Conservation (phyloP, 2,329 filamentous ascomycete genomes). For the Colletotrichum theobromicola region DNA sequence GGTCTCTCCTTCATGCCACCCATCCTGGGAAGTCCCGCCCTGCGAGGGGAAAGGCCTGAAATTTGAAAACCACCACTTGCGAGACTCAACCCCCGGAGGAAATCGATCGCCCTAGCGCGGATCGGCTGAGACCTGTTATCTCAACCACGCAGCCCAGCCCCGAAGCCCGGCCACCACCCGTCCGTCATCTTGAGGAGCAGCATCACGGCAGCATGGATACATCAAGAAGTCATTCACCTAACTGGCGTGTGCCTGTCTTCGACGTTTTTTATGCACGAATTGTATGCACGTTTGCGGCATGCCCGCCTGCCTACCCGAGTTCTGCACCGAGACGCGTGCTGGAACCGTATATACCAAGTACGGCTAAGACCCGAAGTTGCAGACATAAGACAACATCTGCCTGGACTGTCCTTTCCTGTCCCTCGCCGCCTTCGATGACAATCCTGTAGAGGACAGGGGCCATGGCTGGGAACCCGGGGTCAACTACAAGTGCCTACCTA, state of each 20-base stretch:
- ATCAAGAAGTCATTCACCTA: background rate
- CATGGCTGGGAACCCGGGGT: background rate
- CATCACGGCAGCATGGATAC: no score
- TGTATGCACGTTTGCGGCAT: background rate
- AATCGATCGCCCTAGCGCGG: slow-evolving; percentile 30
- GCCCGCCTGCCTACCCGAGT: background rate
- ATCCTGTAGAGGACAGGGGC: background rate
- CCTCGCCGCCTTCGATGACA: background rate
- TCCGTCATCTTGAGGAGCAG: background rate
- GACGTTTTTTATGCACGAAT: background rate
- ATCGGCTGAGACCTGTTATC: slow-evolving; percentile 33
- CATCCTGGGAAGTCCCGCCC: background rate
- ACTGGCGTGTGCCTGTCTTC: background rate
- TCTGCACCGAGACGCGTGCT: background rate
- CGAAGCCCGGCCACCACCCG: background rate
- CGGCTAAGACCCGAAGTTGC: background rate
- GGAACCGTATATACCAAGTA: background rate
- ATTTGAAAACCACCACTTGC: background rate
- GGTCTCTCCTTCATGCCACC: background rate
- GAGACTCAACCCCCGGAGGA: background rate
- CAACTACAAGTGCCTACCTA: no score
- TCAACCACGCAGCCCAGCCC: background rate
- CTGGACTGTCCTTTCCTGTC: background rate
- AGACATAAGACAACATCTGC: background rate
- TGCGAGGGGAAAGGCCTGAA: background rate